These are phyloP conservation scores for Rubia balearica DNA, from an alignment of 305 asterid genomes.

Conservation along the genomic window DNA sequence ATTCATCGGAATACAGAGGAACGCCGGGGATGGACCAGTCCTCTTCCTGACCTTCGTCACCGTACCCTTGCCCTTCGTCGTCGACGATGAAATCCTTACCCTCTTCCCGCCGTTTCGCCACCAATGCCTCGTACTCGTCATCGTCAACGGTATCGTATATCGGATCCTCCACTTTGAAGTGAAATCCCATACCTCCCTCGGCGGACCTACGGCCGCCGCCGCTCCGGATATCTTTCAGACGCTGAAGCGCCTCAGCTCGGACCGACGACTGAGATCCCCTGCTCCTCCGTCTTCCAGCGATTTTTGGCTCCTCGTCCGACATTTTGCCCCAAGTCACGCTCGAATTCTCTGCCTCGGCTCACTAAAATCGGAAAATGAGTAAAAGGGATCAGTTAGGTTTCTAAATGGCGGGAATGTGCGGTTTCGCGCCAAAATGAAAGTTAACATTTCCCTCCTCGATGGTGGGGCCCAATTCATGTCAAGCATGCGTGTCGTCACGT, in stretches of 20 bases:
- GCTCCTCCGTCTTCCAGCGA: constrained; percentile 50
- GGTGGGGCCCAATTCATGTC: not conserved
- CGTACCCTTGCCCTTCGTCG: constrained; percentile 83
- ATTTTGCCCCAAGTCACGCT: constrained; percentile 21
- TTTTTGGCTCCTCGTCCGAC: constrained; percentile 62
- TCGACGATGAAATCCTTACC: constrained; percentile 69
- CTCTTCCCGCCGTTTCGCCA: constrained; percentile 81
- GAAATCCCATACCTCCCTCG: constrained; percentile 47
- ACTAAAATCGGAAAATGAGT: not conserved
- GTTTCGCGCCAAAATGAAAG: constrained; percentile 48
- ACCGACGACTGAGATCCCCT: constrained; percentile 45
- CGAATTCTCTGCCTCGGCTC: not conserved
- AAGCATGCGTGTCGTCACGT: not conserved
- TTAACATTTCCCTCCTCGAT: not conserved
- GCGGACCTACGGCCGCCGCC: constrained; percentile 60
- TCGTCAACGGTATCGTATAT: constrained; percentile 85
- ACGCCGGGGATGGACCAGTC: constrained; percentile 77
- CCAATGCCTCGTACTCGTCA: constrained; percentile 67
- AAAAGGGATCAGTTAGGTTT: not conserved
- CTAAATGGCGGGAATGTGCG: constrained; percentile 30
- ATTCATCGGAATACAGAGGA: constrained; percentile 58
- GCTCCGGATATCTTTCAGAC: constrained; percentile 54
- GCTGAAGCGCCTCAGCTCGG: constrained; percentile 65
- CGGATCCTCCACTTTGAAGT: constrained; percentile 67
- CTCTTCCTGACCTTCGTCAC: constrained; percentile 94